Conservation (phyloP, 1,284 basidiomycete genomes). For the Neolentinus lepideus region DNA sequence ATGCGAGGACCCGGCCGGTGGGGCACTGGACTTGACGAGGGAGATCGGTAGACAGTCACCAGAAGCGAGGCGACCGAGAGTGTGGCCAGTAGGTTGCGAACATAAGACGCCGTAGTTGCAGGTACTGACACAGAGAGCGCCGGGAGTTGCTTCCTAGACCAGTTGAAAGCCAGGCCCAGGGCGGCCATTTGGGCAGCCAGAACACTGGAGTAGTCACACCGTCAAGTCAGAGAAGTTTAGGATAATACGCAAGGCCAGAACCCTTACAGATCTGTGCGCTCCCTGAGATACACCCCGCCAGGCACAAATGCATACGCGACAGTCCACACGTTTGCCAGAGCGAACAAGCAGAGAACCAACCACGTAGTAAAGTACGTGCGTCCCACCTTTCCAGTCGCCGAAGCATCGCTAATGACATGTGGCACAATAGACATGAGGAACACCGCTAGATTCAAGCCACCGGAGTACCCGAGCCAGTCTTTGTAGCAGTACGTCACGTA, state of each 20-base stretch:
- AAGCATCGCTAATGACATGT: conserved; percentile 36
- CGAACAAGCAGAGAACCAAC: conserved; percentile 58
- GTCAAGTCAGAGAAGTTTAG: not conserved
- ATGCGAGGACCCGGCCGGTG: conserved; percentile 63
- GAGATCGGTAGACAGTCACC: conserved; percentile 45
- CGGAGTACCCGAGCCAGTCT: conserved; percentile 73
- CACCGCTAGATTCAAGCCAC: conserved; percentile 62
- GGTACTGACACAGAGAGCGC: not conserved
- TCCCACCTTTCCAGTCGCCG: conserved; percentile 31
- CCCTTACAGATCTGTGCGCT: conserved; percentile 69
- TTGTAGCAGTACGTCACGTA: conserved; percentile 53
- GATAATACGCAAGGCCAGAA: not conserved
- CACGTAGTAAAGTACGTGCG: conserved; percentile 51
- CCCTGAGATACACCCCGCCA: conserved; percentile 72
- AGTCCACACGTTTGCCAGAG: conserved; percentile 66
- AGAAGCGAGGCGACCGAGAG: conserved; percentile 45
- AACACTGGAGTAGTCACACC: conserved; percentile 30
- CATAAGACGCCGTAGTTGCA: not conserved
- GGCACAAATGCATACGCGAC: conserved; percentile 95
- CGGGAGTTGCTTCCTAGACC: conserved; percentile 17
- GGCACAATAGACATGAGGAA: conserved; percentile 67
- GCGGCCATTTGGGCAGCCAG: conserved; percentile 40
- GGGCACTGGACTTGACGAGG: conserved; percentile 42
- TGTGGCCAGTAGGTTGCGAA: conserved; percentile 24
- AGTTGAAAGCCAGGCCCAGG: conserved; percentile 41